Evolutionary conservation across 73 alveolate genomes (phyloP).

Genomic region (Uronychia setigera): DNA sequence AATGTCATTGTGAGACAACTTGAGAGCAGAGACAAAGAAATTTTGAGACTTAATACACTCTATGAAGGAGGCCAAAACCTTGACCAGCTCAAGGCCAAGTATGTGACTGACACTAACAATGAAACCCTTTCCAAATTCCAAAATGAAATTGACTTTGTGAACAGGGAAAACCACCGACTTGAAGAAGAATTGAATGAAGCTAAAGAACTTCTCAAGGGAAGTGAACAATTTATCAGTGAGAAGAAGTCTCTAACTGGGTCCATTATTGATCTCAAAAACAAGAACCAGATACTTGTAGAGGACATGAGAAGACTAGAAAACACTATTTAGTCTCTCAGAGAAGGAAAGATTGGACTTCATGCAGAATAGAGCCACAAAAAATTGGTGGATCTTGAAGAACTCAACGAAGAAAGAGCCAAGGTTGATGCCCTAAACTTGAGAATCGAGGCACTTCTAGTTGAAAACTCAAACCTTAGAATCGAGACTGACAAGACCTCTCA

Average conservation of each 20-base stretch:
- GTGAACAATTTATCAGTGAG: constrained; percentile 34
- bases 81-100: constrained; percentile 22
- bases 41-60: constrained; percentile 35
- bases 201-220: constrained; percentile 11
- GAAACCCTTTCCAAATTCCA: constrained; percentile 43
- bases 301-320: constrained; percentile 5
- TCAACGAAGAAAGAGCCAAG: constrained; percentile 13
- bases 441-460: constrained; percentile 9
- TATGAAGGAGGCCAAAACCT: constrained; percentile 63
- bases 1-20: constrained; percentile 11
- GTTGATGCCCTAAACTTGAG: background rate
- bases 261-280: constrained; percentile 19
- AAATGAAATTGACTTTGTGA: constrained; percentile 38
- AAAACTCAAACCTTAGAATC: constrained; percentile 17
- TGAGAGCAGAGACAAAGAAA: constrained; percentile 47
- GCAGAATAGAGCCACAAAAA: background rate
- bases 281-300: constrained; percentile 7
- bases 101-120: constrained; percentile 24
- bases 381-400: constrained; percentile 14
- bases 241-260: constrained; percentile 29
- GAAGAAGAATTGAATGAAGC: constrained; percentile 38
- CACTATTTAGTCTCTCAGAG: constrained; percentile 6
- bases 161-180: constrained; percentile 57
- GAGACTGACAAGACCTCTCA: constrained; percentile 7
- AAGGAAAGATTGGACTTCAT: background rate